A percentile compares a stretch with the other conserved stretches of the same genome.
These are phyloP conservation scores for Macrolepiota albuminosa DNA, from an alignment of 768 basidiomycete species.

Conservation along the genomic window DNA sequence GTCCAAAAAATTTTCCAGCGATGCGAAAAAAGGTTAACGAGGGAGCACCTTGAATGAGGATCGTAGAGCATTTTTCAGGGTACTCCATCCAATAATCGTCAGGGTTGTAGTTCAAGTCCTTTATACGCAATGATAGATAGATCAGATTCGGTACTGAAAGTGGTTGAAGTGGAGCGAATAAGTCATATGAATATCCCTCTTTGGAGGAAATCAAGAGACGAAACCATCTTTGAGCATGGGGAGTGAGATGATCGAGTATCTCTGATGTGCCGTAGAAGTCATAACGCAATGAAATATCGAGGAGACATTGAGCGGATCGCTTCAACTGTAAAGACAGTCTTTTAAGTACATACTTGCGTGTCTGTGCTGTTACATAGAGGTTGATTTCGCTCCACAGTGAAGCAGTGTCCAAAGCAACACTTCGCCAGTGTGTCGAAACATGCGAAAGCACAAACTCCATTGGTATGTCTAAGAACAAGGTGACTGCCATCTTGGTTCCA, in stretches of 20 bases:
- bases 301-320: slow-evolving; percentile 31
- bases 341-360: slow-evolving; percentile 17
- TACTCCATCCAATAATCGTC: slow-evolving; percentile 27
- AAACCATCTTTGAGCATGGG: slow-evolving; percentile 35
- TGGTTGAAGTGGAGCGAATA: slow-evolving; percentile 23
- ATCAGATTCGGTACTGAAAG: slow-evolving; percentile 29
- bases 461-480: slow-evolving; percentile 6
- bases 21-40: slow-evolving; percentile 35
- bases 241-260: slow-evolving; percentile 24
- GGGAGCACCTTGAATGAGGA: slow-evolving; percentile 28
- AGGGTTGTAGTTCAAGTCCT: slow-evolving; percentile 18
- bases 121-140: slow-evolving; percentile 34
- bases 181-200: slow-evolving; percentile 19
- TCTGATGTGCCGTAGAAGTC: slow-evolving; percentile 18
- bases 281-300: slow-evolving; percentile 31
- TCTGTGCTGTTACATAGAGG: slow-evolving; percentile 22
- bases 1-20: slow-evolving; percentile 35
- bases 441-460: slow-evolving; percentile 39
- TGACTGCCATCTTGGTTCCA: slow-evolving; percentile 7
- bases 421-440: slow-evolving; percentile 43
- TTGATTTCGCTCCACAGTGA: slow-evolving; percentile 41
- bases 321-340: slow-evolving; percentile 31
- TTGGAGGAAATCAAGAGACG: slow-evolving; percentile 28
- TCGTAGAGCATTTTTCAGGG: slow-evolving; percentile 20
- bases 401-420: slow-evolving; percentile 32